phyloP scores from a whole-genome alignment of 495 filamentous ascomycete genomes.

The Chaetomium tenue region DNA sequence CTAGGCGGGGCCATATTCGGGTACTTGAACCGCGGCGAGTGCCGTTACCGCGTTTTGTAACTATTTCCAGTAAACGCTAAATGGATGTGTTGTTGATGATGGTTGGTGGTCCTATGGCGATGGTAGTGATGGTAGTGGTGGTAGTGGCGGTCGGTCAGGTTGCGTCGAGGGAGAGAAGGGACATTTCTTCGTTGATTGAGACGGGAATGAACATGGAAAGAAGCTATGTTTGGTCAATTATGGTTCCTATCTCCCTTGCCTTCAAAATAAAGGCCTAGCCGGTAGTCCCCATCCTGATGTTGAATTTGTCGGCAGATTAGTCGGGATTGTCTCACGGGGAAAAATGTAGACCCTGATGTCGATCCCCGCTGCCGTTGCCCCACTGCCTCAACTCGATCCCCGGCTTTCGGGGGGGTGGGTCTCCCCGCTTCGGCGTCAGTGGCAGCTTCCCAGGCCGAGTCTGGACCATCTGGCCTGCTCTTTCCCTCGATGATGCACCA shows the following conservation, averaged over 20 bases:
- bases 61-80: too few species aligned
- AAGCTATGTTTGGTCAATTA: neutral
- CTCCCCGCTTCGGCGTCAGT: slow-evolving; percentile 12
- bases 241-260: neutral
- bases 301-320: slow-evolving; percentile 32
- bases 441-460: neutral
- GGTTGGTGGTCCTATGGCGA: neutral
- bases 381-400: neutral
- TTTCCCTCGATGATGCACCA: neutral
- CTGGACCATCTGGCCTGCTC: neutral
- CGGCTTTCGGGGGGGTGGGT: slow-evolving; percentile 11
- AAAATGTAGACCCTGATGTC: slow-evolving; percentile 38
- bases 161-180: slow-evolving; percentile 2
- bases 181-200: neutral
- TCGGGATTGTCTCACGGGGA: slow-evolving; percentile 27
- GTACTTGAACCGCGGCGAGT: neutral
- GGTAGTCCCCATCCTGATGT: neutral
- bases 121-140: too few species aligned
- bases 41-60: too few species aligned
- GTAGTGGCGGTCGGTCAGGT: too few species aligned
- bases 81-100: too few species aligned
- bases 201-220: neutral
- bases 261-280: neutral
- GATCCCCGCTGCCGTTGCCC: slow-evolving; percentile 13
- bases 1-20: slow-evolving; percentile 31